Evolutionary conservation across 495 filamentous ascomycete species (phyloP), one percentile per base, ranked within the genome.

Genomic region (Neurospora tetrasperma): DNA sequence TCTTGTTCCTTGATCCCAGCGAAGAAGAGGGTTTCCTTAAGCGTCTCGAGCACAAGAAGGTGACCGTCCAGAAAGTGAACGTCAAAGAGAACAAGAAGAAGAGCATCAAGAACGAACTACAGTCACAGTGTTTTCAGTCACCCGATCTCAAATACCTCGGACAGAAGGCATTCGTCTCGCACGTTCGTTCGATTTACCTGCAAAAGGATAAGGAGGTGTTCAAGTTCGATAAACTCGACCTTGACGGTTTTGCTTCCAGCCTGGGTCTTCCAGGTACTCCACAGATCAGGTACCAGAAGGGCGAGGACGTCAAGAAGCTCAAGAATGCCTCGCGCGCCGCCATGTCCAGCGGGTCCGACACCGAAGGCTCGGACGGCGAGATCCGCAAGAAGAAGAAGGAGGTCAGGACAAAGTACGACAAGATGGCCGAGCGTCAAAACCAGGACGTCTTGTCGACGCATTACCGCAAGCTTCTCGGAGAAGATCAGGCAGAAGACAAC

Each of bases 141-240:
- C 91, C 95, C 2, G 93, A 96, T 76, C 82, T 98, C 70, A 98
- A 98, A 76, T 98, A 98, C 79, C 84, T 98, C 3, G 96, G 91
- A 5, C 96, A 98, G 77, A 98, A 98, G 78, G 94, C 96, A 0
- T 99, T 99, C 74, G 89, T 94, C 71, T 92, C 90, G 48, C 97
- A 98, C 80, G 89, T 90, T 18, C 88, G 90, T 62, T 94, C 93
- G 9, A 82, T 98, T 69, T 89, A 93, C 79, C 82, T 97, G 35
- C 94, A 98, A 81, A 94, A 92, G 76, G 94, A 99, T 77, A 97
- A 95, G 82, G 92, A 96, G 40, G 86, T 94, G 5, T 99, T 98
- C 80, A 88, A 94, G 70, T 82, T 98, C 9, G 89, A 91, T 44
- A 85, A 92, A 20, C 86, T 97, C 42, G 89, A 93, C 54, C 80